A percentile compares a stretch with the other conserved stretches of the same genome.
These are phyloP conservation scores for Jamesozyma gamospora DNA, from an alignment of 805 yeast genomes.

Conservation along the genomic window DNA sequence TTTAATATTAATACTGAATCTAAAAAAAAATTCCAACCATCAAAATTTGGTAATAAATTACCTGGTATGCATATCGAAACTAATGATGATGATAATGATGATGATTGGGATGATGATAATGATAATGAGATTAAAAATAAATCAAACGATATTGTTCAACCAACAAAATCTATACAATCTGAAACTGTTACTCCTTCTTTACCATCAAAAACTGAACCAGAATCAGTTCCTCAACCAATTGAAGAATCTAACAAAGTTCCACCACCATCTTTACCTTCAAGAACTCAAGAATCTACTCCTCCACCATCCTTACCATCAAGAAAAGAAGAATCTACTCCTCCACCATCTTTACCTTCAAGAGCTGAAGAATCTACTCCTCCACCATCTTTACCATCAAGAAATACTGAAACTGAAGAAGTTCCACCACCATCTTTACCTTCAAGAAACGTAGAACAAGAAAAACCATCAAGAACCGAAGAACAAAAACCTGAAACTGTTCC, in stretches of 20 bases:
- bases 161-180: constrained; percentile 6
- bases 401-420: constrained; percentile 3
- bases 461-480: constrained; percentile 7
- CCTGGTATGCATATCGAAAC: constrained; percentile 27
- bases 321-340: neutral
- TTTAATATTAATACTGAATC: constrained; percentile 2
- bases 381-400: constrained; percentile 11
- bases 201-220: constrained; percentile 1
- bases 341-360: constrained; percentile 7
- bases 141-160: neutral
- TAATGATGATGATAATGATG: constrained; percentile 16
- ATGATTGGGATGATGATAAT: constrained; percentile 19
- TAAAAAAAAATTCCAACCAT: constrained; percentile 1
- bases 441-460: constrained; percentile 5
- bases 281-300: constrained; percentile 1
- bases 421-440: constrained; percentile 1
- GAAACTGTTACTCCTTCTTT: constrained; percentile 2
- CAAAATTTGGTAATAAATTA: constrained; percentile 24
- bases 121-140: constrained; percentile 13
- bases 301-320: constrained; percentile 5
- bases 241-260: too few relatives aligned
- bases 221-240: constrained; percentile 6
- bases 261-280: constrained; percentile 1
- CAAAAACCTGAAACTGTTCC: constrained; percentile 19
- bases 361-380: constrained; percentile 6